Conservation (phyloP, 805 yeast genomes). For the Metschnikowia cubensis region DNA sequence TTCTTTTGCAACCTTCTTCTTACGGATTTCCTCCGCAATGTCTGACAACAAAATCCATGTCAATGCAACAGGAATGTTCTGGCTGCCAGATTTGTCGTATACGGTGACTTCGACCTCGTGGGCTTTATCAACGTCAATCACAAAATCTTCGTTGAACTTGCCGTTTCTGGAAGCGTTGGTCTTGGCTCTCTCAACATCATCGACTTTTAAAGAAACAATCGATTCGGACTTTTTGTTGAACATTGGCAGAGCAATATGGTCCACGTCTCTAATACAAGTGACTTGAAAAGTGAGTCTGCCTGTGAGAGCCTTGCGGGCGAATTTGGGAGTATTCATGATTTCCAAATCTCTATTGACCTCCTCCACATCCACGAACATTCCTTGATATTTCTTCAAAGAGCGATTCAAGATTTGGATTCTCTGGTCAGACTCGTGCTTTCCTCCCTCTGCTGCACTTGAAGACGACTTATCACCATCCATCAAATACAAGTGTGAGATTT, state of each 20-base stretch:
- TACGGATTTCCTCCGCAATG: slow-evolving; percentile 90
- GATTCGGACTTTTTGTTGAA: slow-evolving; percentile 78
- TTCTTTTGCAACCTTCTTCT: slow-evolving; percentile 70
- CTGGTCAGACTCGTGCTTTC: slow-evolving; percentile 77
- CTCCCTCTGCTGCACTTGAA: slow-evolving; percentile 85
- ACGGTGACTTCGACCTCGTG: slow-evolving; percentile 88
- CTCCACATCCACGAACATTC: slow-evolving; percentile 72
- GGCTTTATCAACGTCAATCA: slow-evolving; percentile 80
- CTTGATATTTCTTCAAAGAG: slow-evolving; percentile 82
- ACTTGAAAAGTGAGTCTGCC: slow-evolving; percentile 77
- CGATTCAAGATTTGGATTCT: slow-evolving; percentile 80
- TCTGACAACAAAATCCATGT: slow-evolving; percentile 90
- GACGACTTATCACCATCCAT: slow-evolving; percentile 87
- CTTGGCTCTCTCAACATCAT: slow-evolving; percentile 77
- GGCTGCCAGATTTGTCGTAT: slow-evolving; percentile 70
- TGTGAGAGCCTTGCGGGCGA: slow-evolving; percentile 76
- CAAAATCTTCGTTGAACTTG: slow-evolving; percentile 79
- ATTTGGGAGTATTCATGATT: slow-evolving; percentile 62
- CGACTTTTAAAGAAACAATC: slow-evolving; percentile 72
- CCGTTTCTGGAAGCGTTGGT: slow-evolving; percentile 75
- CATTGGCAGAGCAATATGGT: slow-evolving; percentile 84
- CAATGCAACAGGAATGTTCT: slow-evolving; percentile 80
- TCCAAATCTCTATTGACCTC: slow-evolving; percentile 66
- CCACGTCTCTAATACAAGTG: slow-evolving; percentile 79
- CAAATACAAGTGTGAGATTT: slow-evolving; percentile 78